Base-by-base conservation (phyloP, 1,284 basidiomycete genomes). In the Ustilago curta region DNA sequence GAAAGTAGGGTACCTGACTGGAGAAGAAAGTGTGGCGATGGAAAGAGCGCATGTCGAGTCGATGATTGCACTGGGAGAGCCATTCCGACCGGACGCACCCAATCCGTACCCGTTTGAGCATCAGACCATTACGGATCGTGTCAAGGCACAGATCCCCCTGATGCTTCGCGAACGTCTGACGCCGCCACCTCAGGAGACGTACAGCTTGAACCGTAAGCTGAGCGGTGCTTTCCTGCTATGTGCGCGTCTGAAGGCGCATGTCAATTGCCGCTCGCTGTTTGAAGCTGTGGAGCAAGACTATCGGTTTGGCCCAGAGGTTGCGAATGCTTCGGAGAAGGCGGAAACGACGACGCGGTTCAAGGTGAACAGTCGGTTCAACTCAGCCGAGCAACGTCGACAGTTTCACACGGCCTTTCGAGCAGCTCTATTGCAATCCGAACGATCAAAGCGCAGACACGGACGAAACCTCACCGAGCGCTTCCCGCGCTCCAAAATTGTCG, bases 161-260 rank as follows among this genome's bases (percentile, higher is more conserved):
- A 98, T 99, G 94, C 88, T 99, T 59, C 87, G 90, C 76, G 89
- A 97, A 81, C 88, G 95, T 50, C 88, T 96, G 27, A 95, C 93
- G 2, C 96, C 96, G 0, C 96, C 96, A 1, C 96, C 96, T 0
- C 87, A 90, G 64, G 95, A 98, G 86, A 98, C 96, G 1, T 98
- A 98, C 85, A 94, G 92, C 83, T 86, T 98, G 57, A 99, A 99
- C 85, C 87, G 95, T 81, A 99, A 98, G 88, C 84, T 98, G 72
- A 95, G 93, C 75, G 95, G 96, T 0, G 91, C 93, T 3, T 97
- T 99, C 86, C 87, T 99, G 71, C 88, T 98, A 16, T 96, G 96
- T 50, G 91, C 94, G 16, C 88, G 93, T 59, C 87, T 98, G 39
- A 89, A 89, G 45, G 93, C 93, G 16, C 88, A 87, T 2, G 90